Evolutionary conservation across 2,329 filamentous ascomycete species (phyloP), one percentile per base, ranked within the genome.

Genomic region (Fusarium marasasianum): DNA sequence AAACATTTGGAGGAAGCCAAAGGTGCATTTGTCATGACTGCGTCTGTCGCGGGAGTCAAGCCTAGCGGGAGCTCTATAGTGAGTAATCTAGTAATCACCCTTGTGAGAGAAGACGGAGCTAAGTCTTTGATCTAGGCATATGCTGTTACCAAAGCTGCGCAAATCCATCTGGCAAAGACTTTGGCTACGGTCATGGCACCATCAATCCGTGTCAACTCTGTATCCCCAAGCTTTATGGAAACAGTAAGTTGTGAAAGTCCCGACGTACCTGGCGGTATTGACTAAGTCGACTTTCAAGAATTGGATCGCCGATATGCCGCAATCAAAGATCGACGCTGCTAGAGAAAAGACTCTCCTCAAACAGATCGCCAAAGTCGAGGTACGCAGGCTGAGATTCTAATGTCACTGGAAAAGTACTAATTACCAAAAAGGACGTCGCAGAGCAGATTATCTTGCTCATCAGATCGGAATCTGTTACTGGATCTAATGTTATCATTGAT

Each of bases 141-240:
- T 15, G 50, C 66, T 0, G 66, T 69, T 0, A 69, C 66, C 6
- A 69, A 69, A 20, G 66, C 66, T 12, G 66, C 64, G 1, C 66
- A 69, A 8, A 29, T 69, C 1, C 66, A 69, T 20, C 20, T 69
- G 2, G 40, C 66, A 14, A 69, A 69, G 20, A 69, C 64, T 5
- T 17, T 69, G 11, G 64, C 66, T 1, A 69, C 33, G 48, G 66
- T 63, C 1, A 69, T 69, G 66, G 66, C 66, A 3, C 66, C 66
- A 2, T 35, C 29, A 18, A 18, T 69, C 13, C 64, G 66, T 6
- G 56, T 69, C 20, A 69, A 69, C 7, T 31, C 64, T 17, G 66
- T 69, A 9, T 69, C 66, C 9, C 64, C 66, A 0, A 66, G 66
- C 6, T 69, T 69, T 3, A 69, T 69, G 66, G 47, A 69, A 6